Evolutionary conservation across 2,329 filamentous ascomycete species (phyloP), one percentile per base, ranked within the genome.

Genomic region (Fusarium sp.): DNA sequence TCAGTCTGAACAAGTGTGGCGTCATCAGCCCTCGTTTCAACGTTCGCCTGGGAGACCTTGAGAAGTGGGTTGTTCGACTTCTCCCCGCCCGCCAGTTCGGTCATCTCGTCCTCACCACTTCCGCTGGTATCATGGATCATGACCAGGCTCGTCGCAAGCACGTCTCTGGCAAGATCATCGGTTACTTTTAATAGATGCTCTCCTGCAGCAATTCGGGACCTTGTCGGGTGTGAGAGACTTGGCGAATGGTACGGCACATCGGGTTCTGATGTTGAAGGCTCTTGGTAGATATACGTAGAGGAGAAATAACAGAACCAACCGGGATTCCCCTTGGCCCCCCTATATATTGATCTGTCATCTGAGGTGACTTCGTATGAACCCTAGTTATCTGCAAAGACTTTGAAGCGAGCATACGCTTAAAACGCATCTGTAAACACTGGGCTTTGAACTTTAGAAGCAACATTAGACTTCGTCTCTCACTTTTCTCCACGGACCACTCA

Each of bases 31-130:
- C 41, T 44, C 41, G 41, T 24, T 44, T 44, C 41, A 44, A 44
- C 41, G 41, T 44, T 44, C 41, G 41, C n/a, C 41, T 44, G n/a
- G 41, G 41, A 44, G 41, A 44, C 16, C 41, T 44, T 26, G 41
- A 44, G n/a, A 44, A 44, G 41, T 44, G 41, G 41, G 41, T 44
- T 44, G 41, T 44, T 44, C 41, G 41, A 44, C 41, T 44, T 26
- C 41, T 44, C 16, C 41, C 24, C 1, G 41, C 41, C 16, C 41
- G 41, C 11, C 41, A 44, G 41, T 26, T 44, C 41, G 41, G 41
- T 26, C 24, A 44, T 16, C 11, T 44, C 41, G 41, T 44, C 24
- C n/a, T 44, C 42, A 45, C 42, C 42, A 45, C 24, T 28, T 45
- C 42, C 5, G 42, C 42, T 20, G 42, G 42, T 26, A 45, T 45